Conservation (phyloP, 345 rosid species). For the Citrus maxima region DNA sequence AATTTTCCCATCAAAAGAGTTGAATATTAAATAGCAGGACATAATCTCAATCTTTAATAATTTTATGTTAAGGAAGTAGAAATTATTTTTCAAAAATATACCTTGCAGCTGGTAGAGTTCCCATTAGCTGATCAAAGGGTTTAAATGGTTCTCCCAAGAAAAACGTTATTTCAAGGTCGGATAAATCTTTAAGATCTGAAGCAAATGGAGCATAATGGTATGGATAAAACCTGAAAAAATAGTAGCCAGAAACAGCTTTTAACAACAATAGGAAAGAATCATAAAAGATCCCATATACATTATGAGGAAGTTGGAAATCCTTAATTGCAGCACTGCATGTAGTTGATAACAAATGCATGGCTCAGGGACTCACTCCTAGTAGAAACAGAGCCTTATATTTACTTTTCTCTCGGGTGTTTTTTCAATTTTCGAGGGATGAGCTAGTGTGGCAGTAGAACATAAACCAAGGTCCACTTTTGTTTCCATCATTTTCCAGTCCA, state of each 20-base stretch:
- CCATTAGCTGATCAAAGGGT: slow-evolving; percentile 99
- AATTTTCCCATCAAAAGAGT: slow-evolving; percentile 16
- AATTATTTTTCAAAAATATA: slow-evolving; percentile 14
- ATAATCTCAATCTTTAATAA: not conserved
- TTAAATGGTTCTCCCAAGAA: slow-evolving; percentile 88
- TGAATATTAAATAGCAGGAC: not conserved
- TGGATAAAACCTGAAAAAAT: slow-evolving; percentile 88
- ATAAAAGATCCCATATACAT: not conserved
- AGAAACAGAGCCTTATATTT: not conserved
- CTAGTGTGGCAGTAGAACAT: not conserved
- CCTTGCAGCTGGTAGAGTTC: slow-evolving; percentile 98
- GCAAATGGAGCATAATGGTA: slow-evolving; percentile 99
- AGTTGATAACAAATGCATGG: not conserved
- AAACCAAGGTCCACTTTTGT: not conserved
- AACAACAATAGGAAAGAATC: not conserved
- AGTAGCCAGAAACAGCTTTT: slow-evolving; percentile 1
- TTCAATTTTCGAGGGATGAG: not conserved
- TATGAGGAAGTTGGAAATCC: not conserved
- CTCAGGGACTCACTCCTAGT: not conserved
- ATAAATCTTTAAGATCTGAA: slow-evolving; percentile 80
- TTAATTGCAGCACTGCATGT: not conserved
- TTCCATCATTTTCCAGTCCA: not conserved
- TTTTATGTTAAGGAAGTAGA: not conserved
- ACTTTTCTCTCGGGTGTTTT: not conserved
- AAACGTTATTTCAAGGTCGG: slow-evolving; percentile 82